A percentile compares a stretch with the other conserved stretches of the same genome.
These are phyloP conservation scores for Sclerotinia subarctica DNA, from an alignment of 2,329 filamentous ascomycete species.

Conservation along the genomic window DNA sequence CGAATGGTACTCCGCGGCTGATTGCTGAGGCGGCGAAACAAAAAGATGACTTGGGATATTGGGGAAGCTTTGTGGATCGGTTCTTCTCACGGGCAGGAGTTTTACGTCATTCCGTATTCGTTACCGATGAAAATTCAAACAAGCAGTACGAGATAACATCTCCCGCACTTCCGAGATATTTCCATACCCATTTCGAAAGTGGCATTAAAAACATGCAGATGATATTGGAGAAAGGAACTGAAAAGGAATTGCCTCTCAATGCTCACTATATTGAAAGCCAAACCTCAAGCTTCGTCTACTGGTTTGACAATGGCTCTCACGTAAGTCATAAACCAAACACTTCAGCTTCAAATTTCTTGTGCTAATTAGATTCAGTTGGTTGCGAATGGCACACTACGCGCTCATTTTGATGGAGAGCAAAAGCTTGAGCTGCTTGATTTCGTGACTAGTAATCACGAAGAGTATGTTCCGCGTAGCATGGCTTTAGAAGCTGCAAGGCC, in stretches of 20 bases:
- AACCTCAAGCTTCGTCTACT: conserved; percentile 81
- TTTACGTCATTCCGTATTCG: conserved; percentile 68
- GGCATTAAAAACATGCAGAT: conserved; percentile 84
- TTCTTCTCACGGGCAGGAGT: conserved; percentile 80
- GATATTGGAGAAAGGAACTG: conserved; percentile 66
- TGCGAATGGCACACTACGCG: conserved; percentile 71
- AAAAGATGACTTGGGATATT: conserved; percentile 69
- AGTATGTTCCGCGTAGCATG: conserved; percentile 72
- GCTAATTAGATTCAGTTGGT: conserved; percentile 57
- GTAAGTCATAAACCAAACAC: conserved; percentile 49
- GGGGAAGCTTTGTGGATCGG: conserved; percentile 73
- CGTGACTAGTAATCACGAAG: conserved; percentile 69
- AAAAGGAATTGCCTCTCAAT: conserved; percentile 57
- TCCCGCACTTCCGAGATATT: conserved; percentile 81
- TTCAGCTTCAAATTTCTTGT: neutral
- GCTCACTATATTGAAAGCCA: conserved; percentile 72
- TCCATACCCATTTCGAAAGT: conserved; percentile 83
- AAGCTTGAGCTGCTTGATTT: conserved; percentile 87
- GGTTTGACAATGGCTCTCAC: conserved; percentile 80
- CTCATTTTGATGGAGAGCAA: conserved; percentile 73
- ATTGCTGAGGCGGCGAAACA: conserved; percentile 51
- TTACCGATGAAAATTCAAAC: conserved; percentile 55
- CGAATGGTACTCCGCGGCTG: conserved; percentile 26
- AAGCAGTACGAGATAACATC: conserved; percentile 87
- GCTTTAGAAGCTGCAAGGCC: conserved; percentile 61